Percentiles rank a stretch among this genome's conserved stretches.
phyloP scores from a whole-genome alignment of 2,329 filamentous ascomycete species.

The Furcasterigmium sp. region DNA sequence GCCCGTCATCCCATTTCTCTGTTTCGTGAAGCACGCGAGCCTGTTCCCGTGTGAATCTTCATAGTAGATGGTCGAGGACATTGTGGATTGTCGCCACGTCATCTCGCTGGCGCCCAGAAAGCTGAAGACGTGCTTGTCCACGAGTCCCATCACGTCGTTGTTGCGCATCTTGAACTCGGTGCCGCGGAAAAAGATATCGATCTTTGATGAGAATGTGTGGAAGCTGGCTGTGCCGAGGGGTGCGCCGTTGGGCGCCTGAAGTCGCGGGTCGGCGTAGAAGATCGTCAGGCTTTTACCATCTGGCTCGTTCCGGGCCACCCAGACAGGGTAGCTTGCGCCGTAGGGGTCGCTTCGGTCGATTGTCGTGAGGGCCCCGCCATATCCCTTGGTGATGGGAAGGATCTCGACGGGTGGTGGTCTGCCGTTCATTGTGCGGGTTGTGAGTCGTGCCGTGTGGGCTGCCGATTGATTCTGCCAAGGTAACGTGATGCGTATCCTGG shows the following conservation, averaged over 20 bases:
- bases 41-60: not conserved
- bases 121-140: not conserved
- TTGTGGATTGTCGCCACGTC: not conserved
- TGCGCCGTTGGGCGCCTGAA: not conserved
- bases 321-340: not conserved
- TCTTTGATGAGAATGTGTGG: constrained; percentile 2
- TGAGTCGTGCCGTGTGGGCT: no score
- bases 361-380: not conserved
- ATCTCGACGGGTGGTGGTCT: not conserved
- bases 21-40: constrained; percentile 1
- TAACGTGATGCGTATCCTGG: no score
- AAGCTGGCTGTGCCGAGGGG: not conserved
- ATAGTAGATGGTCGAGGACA: constrained; percentile 2
- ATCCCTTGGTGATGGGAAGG: not conserved
- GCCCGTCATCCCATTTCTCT: not conserved
- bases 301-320: not conserved
- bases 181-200: constrained; percentile 1
- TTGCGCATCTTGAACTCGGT: not conserved
- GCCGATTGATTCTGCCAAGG: no score
- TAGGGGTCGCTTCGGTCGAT: constrained; percentile 4
- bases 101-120: not conserved
- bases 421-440: not conserved
- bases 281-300: not conserved
- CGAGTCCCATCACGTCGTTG: not conserved
- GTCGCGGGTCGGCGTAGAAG: constrained; percentile 2